phyloP scores from a whole-genome alignment of 2,329 filamentous ascomycete genomes.

The Amylocarpus encephaloides region DNA sequence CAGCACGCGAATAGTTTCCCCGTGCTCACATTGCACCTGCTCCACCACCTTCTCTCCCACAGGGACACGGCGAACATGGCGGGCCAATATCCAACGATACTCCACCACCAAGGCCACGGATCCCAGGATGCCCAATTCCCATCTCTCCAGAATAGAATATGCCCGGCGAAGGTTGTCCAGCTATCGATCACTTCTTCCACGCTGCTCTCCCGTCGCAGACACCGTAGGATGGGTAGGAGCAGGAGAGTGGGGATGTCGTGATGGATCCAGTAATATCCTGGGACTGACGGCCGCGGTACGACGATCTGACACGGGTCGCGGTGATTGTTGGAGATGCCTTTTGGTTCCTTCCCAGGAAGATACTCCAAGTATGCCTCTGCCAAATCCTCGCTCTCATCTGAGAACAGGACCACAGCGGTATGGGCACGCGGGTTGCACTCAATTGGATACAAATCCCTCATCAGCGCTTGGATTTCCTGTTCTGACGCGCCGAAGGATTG shows the following conservation, averaged over 20 bases:
- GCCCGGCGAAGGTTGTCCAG: constrained; percentile 31
- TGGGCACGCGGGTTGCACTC: constrained; percentile 67
- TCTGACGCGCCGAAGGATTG: not conserved
- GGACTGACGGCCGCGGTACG: constrained; percentile 22
- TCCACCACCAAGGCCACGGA: constrained; percentile 49
- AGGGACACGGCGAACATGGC: constrained; percentile 42
- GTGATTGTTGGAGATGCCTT: constrained; percentile 9
- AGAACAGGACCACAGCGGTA: constrained; percentile 59
- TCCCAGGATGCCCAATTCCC: constrained; percentile 48
- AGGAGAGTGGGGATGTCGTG: constrained; percentile 55
- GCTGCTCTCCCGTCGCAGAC: constrained; percentile 25
- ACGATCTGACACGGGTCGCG: constrained; percentile 9
- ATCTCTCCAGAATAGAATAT: constrained; percentile 47
- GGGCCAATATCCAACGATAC: constrained; percentile 51
- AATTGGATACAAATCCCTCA: constrained; percentile 53
- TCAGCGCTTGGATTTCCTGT: constrained; percentile 20
- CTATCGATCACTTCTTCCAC: constrained; percentile 18
- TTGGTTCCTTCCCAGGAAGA: constrained; percentile 29
- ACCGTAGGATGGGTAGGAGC: constrained; percentile 39
- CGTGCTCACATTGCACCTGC: constrained; percentile 62
- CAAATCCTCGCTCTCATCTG: constrained; percentile 36
- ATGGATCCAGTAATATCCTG: constrained; percentile 57
- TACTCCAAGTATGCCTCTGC: constrained; percentile 46
- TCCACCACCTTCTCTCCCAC: constrained; percentile 48
- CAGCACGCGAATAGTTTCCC: constrained; percentile 46